A percentile compares a stretch with the other conserved stretches of the same genome.
These are phyloP conservation scores for Phytophthora pini DNA, from an alignment of 352 stramenopile genomes.

Conservation along the genomic window DNA sequence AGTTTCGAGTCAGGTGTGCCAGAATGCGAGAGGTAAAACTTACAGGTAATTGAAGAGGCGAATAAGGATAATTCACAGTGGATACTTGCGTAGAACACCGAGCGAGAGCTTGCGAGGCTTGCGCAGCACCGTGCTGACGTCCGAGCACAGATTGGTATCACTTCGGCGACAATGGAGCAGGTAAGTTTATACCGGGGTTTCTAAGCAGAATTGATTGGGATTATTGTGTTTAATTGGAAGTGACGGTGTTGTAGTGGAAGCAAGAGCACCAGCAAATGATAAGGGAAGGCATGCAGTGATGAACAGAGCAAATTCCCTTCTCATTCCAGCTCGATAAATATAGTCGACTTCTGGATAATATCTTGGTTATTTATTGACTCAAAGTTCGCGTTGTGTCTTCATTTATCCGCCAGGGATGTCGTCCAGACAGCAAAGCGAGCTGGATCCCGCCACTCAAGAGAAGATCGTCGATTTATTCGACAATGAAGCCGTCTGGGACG, in stretches of 20 bases:
- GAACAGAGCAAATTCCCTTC: neutral
- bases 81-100: slow-evolving; percentile 19
- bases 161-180: slow-evolving; percentile 36
- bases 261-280: slow-evolving; percentile 48
- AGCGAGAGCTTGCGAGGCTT: slow-evolving; percentile 36
- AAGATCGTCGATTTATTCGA: slow-evolving; percentile 59
- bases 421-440: slow-evolving; percentile 10
- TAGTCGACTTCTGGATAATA: slow-evolving; percentile 11
- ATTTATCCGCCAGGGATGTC: slow-evolving; percentile 16
- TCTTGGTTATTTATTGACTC: slow-evolving; percentile 7
- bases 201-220: neutral
- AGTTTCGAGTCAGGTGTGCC: slow-evolving; percentile 34
- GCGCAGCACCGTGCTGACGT: slow-evolving; percentile 23
- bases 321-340: slow-evolving; percentile 31
- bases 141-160: slow-evolving; percentile 35
- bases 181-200: slow-evolving; percentile 4
- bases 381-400: neutral
- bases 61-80: neutral
- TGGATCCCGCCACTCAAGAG: slow-evolving; percentile 26
- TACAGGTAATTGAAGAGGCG: neutral
- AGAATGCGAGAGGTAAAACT: slow-evolving; percentile 29
- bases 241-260: slow-evolving; percentile 29
- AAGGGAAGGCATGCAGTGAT: slow-evolving; percentile 5
- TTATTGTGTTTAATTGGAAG: neutral
- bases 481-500: slow-evolving; percentile 64